Conservation (phyloP, 768 basidiomycete genomes). For the Psilocybe sp. region DNA sequence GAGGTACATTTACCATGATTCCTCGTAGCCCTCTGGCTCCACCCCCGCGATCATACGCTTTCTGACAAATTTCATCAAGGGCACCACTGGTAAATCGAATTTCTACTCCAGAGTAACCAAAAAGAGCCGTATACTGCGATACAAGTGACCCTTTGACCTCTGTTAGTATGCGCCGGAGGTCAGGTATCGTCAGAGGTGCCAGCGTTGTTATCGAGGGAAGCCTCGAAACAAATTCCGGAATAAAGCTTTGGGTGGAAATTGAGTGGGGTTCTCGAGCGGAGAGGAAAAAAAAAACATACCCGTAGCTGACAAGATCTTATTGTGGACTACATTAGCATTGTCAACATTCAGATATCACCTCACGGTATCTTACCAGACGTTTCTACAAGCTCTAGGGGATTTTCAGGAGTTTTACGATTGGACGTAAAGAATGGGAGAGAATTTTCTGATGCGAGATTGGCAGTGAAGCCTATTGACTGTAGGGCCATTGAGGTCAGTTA, state of each 20-base stretch:
- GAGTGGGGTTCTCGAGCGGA: not conserved
- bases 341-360: not conserved
- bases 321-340: slow-evolving; percentile 1
- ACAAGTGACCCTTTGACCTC: slow-evolving; percentile 91
- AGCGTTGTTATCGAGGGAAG: slow-evolving; percentile 91
- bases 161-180: slow-evolving; percentile 86
- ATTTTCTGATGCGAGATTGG: slow-evolving; percentile 38
- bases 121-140: slow-evolving; percentile 85
- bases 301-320: slow-evolving; percentile 80
- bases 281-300: slow-evolving; percentile 36
- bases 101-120: slow-evolving; percentile 81
- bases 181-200: slow-evolving; percentile 70
- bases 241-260: slow-evolving; percentile 52
- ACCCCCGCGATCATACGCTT: slow-evolving; percentile 78
- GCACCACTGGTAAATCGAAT: slow-evolving; percentile 84
- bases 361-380: slow-evolving; percentile 49
- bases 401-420: slow-evolving; percentile 53
- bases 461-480: slow-evolving; percentile 86
- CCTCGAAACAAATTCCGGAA: slow-evolving; percentile 93
- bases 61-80: slow-evolving; percentile 75
- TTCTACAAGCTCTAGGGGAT: slow-evolving; percentile 67
- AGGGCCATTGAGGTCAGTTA: not conserved
- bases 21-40: slow-evolving; percentile 89
- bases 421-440: slow-evolving; percentile 75
- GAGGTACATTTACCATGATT: slow-evolving; percentile 61